Conservation (phyloP, 2,329 filamentous ascomycete species). For the Beauveria sp. region DNA sequence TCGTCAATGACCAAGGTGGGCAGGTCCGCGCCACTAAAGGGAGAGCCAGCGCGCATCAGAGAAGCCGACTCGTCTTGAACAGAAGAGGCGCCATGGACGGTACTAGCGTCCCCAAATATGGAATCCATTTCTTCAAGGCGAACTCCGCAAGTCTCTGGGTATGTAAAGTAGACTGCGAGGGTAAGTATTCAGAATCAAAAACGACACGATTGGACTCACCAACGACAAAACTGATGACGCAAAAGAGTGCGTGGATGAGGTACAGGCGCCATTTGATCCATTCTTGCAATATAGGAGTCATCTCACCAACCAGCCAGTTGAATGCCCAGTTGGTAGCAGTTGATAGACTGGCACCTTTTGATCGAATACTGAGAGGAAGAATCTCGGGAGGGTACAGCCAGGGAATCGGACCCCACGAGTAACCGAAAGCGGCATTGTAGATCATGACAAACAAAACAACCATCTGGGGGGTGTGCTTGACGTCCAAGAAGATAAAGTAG, state of each 20-base stretch:
- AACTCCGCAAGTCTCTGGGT: constrained; percentile 93
- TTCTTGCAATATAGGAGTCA: constrained; percentile 90
- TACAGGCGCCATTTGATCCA: constrained; percentile 92
- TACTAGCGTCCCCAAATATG: constrained; percentile 88
- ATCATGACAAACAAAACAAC: constrained; percentile 96
- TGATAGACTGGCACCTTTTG: constrained; percentile 92
- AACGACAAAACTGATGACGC: constrained; percentile 87
- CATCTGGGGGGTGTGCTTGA: constrained; percentile 67
- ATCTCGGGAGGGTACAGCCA: constrained; percentile 99
- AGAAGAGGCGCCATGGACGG: constrained; percentile 68
- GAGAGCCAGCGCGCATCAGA: constrained; percentile 67
- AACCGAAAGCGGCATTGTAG: constrained; percentile 95
- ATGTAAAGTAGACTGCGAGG: constrained; percentile 81
- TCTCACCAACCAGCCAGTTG: constrained; percentile 93
- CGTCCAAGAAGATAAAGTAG: constrained; percentile 88
- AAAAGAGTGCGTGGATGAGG: constrained; percentile 93
- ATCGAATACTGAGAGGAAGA: constrained; percentile 87
- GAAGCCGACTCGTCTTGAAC: constrained; percentile 75
- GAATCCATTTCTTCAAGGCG: constrained; percentile 94
- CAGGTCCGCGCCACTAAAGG: constrained; percentile 67
- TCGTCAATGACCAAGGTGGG: constrained; percentile 71
- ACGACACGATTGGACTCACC: constrained; percentile 53
- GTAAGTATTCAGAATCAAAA: constrained; percentile 15
- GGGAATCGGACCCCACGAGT: constrained; percentile 90
- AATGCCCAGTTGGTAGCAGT: constrained; percentile 97